Evolutionary conservation across 2,329 filamentous ascomycete species (phyloP).

Genomic region (Madurella fahalii): DNA sequence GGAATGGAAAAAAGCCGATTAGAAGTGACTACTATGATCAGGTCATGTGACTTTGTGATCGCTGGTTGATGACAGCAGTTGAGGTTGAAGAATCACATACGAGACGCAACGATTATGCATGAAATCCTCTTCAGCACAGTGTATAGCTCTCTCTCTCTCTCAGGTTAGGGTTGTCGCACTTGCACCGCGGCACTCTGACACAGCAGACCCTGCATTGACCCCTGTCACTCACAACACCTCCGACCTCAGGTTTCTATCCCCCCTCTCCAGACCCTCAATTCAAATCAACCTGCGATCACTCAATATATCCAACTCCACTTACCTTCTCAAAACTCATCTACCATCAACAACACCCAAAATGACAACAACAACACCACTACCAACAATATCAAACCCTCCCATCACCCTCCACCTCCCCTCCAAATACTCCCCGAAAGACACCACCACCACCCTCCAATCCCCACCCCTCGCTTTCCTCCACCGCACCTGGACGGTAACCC

Average conservation of each 20-base stretch:
- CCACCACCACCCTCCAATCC: constrained; percentile 31
- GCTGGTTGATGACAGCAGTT: neutral
- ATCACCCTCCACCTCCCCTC: constrained; percentile 45
- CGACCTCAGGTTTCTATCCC: neutral
- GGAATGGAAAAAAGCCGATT: neutral
- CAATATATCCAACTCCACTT: too few species aligned
- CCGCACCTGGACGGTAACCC: constrained; percentile 69
- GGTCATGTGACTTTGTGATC: neutral
- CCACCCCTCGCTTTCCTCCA: constrained; percentile 58
- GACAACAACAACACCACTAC: neutral
- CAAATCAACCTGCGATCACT: too few species aligned
- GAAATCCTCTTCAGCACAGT: too few species aligned
- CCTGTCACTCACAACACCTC: neutral
- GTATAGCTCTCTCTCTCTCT: too few species aligned
- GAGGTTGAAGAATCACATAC: neutral
- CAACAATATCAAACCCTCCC: constrained; percentile 5
- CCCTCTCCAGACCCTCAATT: too few species aligned
- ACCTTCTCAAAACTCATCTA: neutral
- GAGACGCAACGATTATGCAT: too few species aligned
- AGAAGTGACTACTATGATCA: neutral
- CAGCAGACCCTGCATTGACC: neutral
- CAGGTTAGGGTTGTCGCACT: too few species aligned
- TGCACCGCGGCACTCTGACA: too few species aligned
- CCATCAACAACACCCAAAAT: neutral
- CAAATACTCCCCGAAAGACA: constrained; percentile 38